Conservation (phyloP, 2,329 filamentous ascomycete genomes). For the Monilinia laxa region DNA sequence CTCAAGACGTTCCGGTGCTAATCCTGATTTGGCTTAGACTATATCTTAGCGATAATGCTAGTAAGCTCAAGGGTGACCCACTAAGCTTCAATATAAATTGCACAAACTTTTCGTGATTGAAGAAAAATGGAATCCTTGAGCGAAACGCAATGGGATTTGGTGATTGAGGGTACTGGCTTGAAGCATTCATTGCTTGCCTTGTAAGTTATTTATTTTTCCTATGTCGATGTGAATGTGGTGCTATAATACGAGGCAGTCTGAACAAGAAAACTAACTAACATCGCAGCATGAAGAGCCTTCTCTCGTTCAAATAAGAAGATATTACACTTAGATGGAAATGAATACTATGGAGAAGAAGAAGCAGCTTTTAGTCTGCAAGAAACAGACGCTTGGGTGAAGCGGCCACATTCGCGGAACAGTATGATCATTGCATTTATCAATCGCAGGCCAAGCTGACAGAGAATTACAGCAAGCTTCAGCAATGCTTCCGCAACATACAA, state of each 20-base stretch:
- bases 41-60: conserved; percentile 17
- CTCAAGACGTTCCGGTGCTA: conserved; percentile 27
- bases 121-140: conserved; percentile 67
- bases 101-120: conserved; percentile 23
- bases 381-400: conserved; percentile 69
- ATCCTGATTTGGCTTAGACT: not conserved
- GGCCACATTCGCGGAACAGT: conserved; percentile 43
- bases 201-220: conserved; percentile 48
- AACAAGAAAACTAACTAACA: conserved; percentile 68
- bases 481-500: conserved; percentile 35
- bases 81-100: conserved; percentile 24
- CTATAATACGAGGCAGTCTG: conserved; percentile 22
- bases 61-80: conserved; percentile 14
- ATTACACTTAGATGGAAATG: conserved; percentile 83
- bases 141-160: conserved; percentile 75
- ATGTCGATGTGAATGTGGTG: conserved; percentile 11
- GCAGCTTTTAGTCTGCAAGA: conserved; percentile 84
- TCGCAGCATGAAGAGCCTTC: conserved; percentile 70
- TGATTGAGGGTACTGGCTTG: conserved; percentile 76
- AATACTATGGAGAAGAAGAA: conserved; percentile 84
- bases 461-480: conserved; percentile 29
- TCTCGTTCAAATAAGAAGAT: conserved; percentile 90
- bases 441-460: conserved; percentile 27
- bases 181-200: conserved; percentile 77
- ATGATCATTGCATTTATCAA: not conserved